Base-by-base conservation (phyloP, 2,329 filamentous ascomycete species). In the Fusarium redolens region DNA sequence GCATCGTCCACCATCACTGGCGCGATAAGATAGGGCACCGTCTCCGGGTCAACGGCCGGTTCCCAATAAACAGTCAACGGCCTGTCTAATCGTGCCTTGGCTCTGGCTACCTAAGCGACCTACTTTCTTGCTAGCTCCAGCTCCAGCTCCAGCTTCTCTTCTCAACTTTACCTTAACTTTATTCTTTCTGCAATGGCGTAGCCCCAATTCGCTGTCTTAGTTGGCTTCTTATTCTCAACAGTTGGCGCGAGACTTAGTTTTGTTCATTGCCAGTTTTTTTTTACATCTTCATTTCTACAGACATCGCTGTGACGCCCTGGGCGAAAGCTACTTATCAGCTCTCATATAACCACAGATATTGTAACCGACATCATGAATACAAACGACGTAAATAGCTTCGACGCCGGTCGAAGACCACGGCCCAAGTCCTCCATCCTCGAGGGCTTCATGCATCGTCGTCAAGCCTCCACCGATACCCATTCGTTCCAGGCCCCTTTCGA, bases 361-460 rank as follows among this genome's bases (percentile, higher is more conserved):
- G 15, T 31, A 43, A 62, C 25, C 61, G 30, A 56, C 55, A 63
- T n/a, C 48, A 68, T 73, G 71, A 69, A 64, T 45, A 37, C 65
- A 30, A 59, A 38, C 44, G 71, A 68, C 41, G 33, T 45, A 12
- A 67, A 65, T 51, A 63, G 59, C 54, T 72, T 76, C 57, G 75
- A 78, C 31, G 65, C 68, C 43, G 63, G 68, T 52, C 71, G 71
- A 52, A 83, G 85, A 69, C 83, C 85, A 57, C 79, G 85, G 47
- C 82, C 85, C 65, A 88, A 85, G 77, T 86, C 86, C 4, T 86
- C 83, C 22, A 85, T 87, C 43, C 77, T 89, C 55, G 85, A 83
- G 66, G 85, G 85, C 13, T 84, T 89, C 72, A 85, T 88, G 59
- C 82, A 86, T 67, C 83, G 86, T 63, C 84, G 84, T 62, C 86